Evolutionary conservation across 495 filamentous ascomycete species (phyloP).

Genomic region (Aspergillus ellipticus): DNA sequence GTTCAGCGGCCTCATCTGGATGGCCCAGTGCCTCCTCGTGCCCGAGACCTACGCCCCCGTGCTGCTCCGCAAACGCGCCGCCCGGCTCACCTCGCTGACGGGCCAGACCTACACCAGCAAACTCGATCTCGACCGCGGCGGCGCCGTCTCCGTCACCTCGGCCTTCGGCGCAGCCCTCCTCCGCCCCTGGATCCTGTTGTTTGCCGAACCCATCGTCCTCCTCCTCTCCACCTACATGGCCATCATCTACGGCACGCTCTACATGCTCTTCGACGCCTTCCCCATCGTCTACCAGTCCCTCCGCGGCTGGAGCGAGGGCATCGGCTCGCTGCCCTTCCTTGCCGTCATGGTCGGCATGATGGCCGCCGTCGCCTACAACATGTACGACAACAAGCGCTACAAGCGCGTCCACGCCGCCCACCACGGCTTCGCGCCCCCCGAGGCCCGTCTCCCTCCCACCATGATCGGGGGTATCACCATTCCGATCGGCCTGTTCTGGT

Average conservation of each 20-base stretch:
- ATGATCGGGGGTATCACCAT: constrained; percentile 35
- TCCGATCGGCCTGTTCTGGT: constrained; percentile 37
- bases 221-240: constrained; percentile 37
- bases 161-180: constrained; percentile 17
- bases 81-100: constrained; percentile 47
- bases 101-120: constrained; percentile 50
- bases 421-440: constrained; percentile 11
- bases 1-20: constrained; percentile 22
- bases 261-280: constrained; percentile 47
- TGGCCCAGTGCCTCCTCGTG: constrained; percentile 41
- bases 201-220: constrained; percentile 45
- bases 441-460: constrained; percentile 42
- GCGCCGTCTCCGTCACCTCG: constrained; percentile 11
- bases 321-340: constrained; percentile 38
- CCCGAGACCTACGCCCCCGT: constrained; percentile 60
- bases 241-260: constrained; percentile 44
- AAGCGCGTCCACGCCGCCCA: neutral
- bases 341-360: constrained; percentile 32
- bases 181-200: constrained; percentile 38
- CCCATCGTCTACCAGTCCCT: constrained; percentile 32
- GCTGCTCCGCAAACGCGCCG: constrained; percentile 50
- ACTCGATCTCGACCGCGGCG: constrained; percentile 39
- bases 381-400: constrained; percentile 21
- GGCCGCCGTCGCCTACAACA: constrained; percentile 28
- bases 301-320: constrained; percentile 19